These are phyloP conservation scores for Dacryopinax spathularia DNA, from an alignment of 768 basidiomycete genomes.

Conservation along the genomic window DNA sequence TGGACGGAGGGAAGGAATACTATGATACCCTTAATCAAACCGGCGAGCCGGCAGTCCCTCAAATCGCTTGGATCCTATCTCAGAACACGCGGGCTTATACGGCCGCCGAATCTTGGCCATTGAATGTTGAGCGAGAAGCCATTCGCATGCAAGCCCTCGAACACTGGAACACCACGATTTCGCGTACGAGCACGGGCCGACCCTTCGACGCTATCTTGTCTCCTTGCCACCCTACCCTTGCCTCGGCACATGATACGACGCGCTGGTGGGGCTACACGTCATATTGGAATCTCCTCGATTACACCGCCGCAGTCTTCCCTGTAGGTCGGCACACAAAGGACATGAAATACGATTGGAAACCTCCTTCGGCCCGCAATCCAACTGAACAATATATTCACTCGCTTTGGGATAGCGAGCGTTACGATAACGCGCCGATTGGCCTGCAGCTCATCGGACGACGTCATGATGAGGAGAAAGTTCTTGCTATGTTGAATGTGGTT, in stretches of 20 bases:
- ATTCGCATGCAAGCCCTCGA: conserved; percentile 29
- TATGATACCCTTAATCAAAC: conserved; percentile 22
- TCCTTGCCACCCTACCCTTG: conserved; percentile 35
- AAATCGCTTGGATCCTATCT: conserved; percentile 32
- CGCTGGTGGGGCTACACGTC: conserved; percentile 40
- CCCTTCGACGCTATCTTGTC: conserved; percentile 36
- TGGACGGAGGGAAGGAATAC: conserved; percentile 38
- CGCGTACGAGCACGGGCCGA: conserved; percentile 29
- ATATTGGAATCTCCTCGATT: conserved; percentile 41
- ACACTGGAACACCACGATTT: conserved; percentile 33
- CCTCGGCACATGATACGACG: conserved; percentile 35
- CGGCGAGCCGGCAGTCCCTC: conserved; percentile 29
- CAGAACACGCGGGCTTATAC: conserved; percentile 26
- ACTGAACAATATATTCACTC: conserved; percentile 25
- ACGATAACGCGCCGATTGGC: conserved; percentile 32
- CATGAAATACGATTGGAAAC: conserved; percentile 4
- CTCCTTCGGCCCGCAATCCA: conserved; percentile 22
- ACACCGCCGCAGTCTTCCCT: conserved; percentile 36
- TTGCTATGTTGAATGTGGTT: conserved; percentile 32
- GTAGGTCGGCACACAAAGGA: conserved; percentile 23
- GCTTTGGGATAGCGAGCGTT: conserved; percentile 33
- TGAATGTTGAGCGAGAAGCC: conserved; percentile 32
- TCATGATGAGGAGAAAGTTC: conserved; percentile 36
- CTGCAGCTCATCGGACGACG: conserved; percentile 39
- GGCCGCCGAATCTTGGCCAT: conserved; percentile 31